A percentile compares a stretch with the other conserved stretches of the same genome.
Evolutionary conservation across 2,329 filamentous ascomycete species (phyloP).

Genomic region (Verticillium longisporum): DNA sequence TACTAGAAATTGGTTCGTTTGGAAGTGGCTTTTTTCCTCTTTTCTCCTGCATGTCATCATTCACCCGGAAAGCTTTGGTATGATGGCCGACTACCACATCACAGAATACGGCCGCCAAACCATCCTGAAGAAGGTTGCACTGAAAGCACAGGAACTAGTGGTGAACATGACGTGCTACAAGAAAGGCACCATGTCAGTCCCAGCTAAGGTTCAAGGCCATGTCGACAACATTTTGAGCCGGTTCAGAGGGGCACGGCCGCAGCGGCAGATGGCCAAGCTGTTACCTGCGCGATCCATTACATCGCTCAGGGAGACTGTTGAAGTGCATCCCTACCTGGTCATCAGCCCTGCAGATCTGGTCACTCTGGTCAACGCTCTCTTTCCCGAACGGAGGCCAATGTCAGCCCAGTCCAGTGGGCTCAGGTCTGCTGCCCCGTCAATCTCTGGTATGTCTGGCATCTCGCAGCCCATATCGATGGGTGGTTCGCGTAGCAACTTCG

Average conservation of each 20-base stretch:
- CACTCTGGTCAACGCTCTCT: slow-evolving; percentile 76
- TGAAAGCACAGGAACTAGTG: slow-evolving; percentile 71
- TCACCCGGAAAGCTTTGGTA: slow-evolving; percentile 74
- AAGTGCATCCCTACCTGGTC: slow-evolving; percentile 74
- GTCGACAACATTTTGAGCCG: slow-evolving; percentile 65
- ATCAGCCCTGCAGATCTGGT: slow-evolving; percentile 73
- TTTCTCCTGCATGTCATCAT: slow-evolving; percentile 80
- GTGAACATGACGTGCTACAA: slow-evolving; percentile 69
- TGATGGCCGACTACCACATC: slow-evolving; percentile 86
- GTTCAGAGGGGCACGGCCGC: slow-evolving; percentile 48
- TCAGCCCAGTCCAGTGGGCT: slow-evolving; percentile 56
- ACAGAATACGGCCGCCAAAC: slow-evolving; percentile 84
- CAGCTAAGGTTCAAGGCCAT: slow-evolving; percentile 57
- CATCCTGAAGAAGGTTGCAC: slow-evolving; percentile 71
- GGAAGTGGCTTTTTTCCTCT: slow-evolving; percentile 85
- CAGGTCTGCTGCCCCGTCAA: slow-evolving; percentile 60
- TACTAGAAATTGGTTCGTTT: slow-evolving; percentile 77
- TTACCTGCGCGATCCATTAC: slow-evolving; percentile 66
- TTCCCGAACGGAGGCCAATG: slow-evolving; percentile 64
- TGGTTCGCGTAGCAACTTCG: slow-evolving; percentile 48
- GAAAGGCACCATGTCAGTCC: slow-evolving; percentile 54
- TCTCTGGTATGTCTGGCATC: slow-evolving; percentile 59
- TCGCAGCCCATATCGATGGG: slow-evolving; percentile 63
- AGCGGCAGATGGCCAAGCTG: slow-evolving; percentile 48
- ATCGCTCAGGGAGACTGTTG: slow-evolving; percentile 66